phyloP scores from a whole-genome alignment of 2,329 filamentous ascomycete species.

The Daldinia eschscholtzii region DNA sequence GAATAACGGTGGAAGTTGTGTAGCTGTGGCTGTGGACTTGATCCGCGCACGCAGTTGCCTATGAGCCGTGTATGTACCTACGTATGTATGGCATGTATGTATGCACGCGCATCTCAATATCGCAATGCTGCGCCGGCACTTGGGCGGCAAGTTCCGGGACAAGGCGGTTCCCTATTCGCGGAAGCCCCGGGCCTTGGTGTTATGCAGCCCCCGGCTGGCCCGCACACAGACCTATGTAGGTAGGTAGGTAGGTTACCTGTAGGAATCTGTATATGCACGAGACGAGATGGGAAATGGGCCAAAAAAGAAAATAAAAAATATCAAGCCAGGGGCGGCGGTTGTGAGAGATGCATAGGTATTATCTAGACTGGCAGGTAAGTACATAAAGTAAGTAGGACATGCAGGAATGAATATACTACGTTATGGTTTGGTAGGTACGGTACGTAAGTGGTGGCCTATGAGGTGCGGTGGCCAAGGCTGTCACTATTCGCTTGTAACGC shows the following conservation, averaged over 20 bases:
- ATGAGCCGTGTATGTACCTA: too few relatives aligned
- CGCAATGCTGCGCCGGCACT: conserved; percentile 25
- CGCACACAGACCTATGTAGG: not conserved
- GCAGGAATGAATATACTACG: not conserved
- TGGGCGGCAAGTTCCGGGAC: conserved; percentile 35
- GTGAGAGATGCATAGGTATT: not conserved
- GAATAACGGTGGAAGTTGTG: not conserved
- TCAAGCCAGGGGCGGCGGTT: not conserved
- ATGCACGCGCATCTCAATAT: conserved; percentile 35
- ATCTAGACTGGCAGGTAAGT: not conserved
- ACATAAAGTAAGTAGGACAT: not conserved
- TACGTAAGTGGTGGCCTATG: conserved; percentile 6
- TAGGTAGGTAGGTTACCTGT: not conserved
- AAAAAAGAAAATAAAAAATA: not conserved
- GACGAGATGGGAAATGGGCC: not conserved
- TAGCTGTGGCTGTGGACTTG: not conserved
- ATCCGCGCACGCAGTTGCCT: not conserved
- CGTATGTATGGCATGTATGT: not conserved
- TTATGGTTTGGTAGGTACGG: too few relatives aligned
- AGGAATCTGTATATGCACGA: not conserved
- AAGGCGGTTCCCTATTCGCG: conserved; percentile 16
- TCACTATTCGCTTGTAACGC: not conserved
- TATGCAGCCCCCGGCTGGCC: not conserved
- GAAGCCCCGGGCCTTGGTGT: not conserved
- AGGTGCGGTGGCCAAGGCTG: conserved; percentile 3